A percentile compares a stretch with the other conserved stretches of the same genome.
These are phyloP conservation scores for Aspergillus ochraceus DNA, from an alignment of 2,329 filamentous ascomycete genomes.

Conservation along the genomic window DNA sequence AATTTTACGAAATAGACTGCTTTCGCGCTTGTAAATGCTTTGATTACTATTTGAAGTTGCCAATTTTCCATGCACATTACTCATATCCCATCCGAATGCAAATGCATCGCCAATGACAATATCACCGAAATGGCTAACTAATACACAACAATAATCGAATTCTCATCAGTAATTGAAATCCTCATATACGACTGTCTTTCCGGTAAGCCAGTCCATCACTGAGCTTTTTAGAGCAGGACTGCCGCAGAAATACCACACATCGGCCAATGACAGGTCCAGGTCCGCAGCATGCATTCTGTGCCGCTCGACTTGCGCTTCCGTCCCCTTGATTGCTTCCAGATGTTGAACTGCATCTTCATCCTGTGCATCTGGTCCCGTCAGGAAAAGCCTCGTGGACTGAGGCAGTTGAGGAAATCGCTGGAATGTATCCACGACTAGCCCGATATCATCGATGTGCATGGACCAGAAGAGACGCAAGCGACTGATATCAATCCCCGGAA, in stretches of 20 bases:
- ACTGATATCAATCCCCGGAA: conserved; percentile 50
- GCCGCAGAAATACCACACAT: conserved; percentile 62
- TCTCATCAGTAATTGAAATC: conserved; percentile 56
- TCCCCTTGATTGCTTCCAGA: conserved; percentile 39
- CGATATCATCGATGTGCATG: conserved; percentile 60
- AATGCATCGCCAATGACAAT: neutral
- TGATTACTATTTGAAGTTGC: neutral
- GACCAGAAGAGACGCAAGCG: conserved; percentile 68
- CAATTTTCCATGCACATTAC: neutral
- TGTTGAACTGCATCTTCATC: conserved; percentile 40
- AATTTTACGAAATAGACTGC: neutral
- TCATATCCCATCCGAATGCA: neutral
- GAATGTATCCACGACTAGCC: conserved; percentile 62
- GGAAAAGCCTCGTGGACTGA: conserved; percentile 58
- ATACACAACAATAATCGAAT: neutral
- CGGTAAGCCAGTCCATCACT: conserved; percentile 55
- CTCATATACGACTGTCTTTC: conserved; percentile 58
- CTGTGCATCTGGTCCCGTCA: conserved; percentile 53
- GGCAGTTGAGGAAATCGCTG: conserved; percentile 54
- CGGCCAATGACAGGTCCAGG: conserved; percentile 38
- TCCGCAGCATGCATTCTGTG: conserved; percentile 53
- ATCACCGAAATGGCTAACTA: neutral
- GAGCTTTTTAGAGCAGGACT: conserved; percentile 51
- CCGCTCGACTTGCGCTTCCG: conserved; percentile 37
- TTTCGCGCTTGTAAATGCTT: neutral